Evolutionary conservation across 2,329 filamentous ascomycete genomes (phyloP).

Genomic region (Fusarium cicatricum): DNA sequence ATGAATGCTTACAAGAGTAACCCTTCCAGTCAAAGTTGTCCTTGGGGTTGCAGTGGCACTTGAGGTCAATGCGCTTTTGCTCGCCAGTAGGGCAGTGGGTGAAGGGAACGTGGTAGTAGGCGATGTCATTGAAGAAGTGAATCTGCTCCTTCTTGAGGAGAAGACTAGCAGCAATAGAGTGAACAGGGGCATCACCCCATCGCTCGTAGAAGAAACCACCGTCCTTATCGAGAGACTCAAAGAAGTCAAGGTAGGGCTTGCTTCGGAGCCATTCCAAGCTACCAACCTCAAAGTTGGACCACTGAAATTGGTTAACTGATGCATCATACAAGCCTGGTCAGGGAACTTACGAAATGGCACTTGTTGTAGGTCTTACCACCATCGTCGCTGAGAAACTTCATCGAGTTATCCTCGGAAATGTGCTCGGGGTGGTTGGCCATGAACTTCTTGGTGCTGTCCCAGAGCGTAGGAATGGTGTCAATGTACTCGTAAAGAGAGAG

Average conservation of each 20-base stretch:
- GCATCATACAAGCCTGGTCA: not conserved
- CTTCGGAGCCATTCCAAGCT: constrained; percentile 94
- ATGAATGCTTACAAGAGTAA: constrained; percentile 80
- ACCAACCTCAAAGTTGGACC: constrained; percentile 99
- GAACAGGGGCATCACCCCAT: constrained; percentile 97
- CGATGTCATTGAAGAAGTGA: constrained; percentile 99
- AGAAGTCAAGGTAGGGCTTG: constrained; percentile 88
- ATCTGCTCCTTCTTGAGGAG: constrained; percentile 92
- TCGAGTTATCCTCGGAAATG: constrained; percentile 81
- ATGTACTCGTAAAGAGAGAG: constrained; percentile 96
- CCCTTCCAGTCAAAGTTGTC: constrained; percentile 99
- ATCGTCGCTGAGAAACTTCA: constrained; percentile 92
- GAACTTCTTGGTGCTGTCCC: constrained; percentile 95
- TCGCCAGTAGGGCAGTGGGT: constrained; percentile 96
- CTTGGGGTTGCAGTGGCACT: constrained; percentile 93
- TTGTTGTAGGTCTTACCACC: constrained; percentile 92
- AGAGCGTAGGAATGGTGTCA: constrained; percentile 94
- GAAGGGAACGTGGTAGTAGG: constrained; percentile 97
- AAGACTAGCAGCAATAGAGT: constrained; percentile 92
- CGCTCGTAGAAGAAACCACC: constrained; percentile 99
- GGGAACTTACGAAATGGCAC: constrained; percentile 84
- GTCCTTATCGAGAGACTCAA: constrained; percentile 84
- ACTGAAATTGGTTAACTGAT: constrained; percentile 60
- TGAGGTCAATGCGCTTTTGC: constrained; percentile 81
- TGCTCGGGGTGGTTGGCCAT: constrained; percentile 91